Conservation (phyloP, 495 filamentous ascomycete species). For the Xylaria intraflava region DNA sequence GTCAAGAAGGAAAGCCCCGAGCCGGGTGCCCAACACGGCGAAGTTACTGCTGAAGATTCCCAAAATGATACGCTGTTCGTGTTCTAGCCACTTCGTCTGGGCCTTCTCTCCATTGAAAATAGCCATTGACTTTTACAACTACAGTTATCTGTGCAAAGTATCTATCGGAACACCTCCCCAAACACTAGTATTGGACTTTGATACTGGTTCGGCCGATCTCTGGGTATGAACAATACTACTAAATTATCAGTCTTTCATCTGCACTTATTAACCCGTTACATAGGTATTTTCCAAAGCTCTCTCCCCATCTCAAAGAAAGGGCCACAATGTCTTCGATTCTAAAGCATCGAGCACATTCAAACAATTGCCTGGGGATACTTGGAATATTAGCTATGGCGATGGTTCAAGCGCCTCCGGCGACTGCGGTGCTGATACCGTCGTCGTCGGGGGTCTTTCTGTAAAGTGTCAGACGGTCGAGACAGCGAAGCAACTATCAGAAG, state of each 20-base stretch:
- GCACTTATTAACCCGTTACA: constrained; percentile 11
- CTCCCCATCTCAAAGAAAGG: constrained; percentile 26
- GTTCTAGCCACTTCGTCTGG: not conserved
- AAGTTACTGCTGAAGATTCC: constrained; percentile 63
- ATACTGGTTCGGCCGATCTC: constrained; percentile 71
- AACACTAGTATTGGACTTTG: constrained; percentile 62
- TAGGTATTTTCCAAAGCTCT: constrained; percentile 60
- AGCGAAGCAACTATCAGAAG: constrained; percentile 55
- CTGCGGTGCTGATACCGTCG: constrained; percentile 64
- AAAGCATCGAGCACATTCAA: constrained; percentile 59
- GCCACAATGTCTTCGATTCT: constrained; percentile 51
- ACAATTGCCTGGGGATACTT: constrained; percentile 41
- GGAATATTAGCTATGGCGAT: constrained; percentile 72
- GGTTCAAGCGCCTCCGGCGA: constrained; percentile 61
- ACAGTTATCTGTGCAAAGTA: constrained; percentile 53
- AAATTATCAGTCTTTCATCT: not conserved
- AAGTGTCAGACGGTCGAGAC: constrained; percentile 64
- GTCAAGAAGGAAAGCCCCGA: constrained; percentile 41
- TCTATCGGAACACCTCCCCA: constrained; percentile 63
- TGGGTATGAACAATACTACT: constrained; percentile 56
- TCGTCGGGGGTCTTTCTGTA: constrained; percentile 61
- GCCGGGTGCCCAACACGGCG: constrained; percentile 31
- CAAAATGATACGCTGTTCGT: constrained; percentile 61
- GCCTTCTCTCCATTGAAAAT: not conserved
- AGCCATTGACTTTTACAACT: not conserved